phyloP scores from a whole-genome alignment of 176 grass and related monocot genomes.

The Phragmites australis region DNA sequence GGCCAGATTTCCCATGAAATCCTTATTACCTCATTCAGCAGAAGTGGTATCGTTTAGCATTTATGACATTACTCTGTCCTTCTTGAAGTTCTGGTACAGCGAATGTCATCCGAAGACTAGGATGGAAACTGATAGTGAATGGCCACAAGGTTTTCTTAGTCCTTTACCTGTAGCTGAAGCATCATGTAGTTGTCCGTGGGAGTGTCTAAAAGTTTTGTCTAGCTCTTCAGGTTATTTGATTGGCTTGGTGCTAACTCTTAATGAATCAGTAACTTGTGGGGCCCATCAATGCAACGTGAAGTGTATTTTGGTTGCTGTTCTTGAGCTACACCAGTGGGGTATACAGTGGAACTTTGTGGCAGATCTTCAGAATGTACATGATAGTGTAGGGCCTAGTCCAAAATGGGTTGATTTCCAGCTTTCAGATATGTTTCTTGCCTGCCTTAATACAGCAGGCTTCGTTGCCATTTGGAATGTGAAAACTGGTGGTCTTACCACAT shows the following conservation, averaged over 20 bases:
- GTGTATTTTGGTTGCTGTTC: constrained; percentile 56
- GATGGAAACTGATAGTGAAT: constrained; percentile 26
- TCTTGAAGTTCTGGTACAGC: constrained; percentile 56
- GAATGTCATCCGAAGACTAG: constrained; percentile 25
- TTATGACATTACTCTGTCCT: constrained; percentile 59
- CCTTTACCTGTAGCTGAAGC: constrained; percentile 39
- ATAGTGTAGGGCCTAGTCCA: constrained; percentile 37
- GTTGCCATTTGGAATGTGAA: constrained; percentile 68
- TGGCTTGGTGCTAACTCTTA: constrained; percentile 62
- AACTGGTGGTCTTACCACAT: constrained; percentile 44
- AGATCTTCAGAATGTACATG: constrained; percentile 59
- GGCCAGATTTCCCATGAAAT: constrained; percentile 65
- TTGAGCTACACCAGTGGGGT: constrained; percentile 72
- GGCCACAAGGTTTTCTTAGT: constrained; percentile 14
- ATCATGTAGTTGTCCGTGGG: constrained; percentile 54
- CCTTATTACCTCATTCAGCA: constrained; percentile 66
- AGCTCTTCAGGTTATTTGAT: constrained; percentile 72
- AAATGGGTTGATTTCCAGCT: constrained; percentile 89
- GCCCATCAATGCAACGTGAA: constrained; percentile 36
- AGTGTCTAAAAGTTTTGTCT: constrained; percentile 72
- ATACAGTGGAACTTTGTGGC: constrained; percentile 82
- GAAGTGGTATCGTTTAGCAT: constrained; percentile 84
- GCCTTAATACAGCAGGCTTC: constrained; percentile 63
- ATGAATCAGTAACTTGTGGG: constrained; percentile 42
- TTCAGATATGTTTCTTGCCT: constrained; percentile 79